Percentiles rank a stretch among this genome's conserved stretches.
These are phyloP conservation scores for Domatiomyces globalis DNA, from an alignment of 2,329 filamentous ascomycete species.

Conservation along the genomic window DNA sequence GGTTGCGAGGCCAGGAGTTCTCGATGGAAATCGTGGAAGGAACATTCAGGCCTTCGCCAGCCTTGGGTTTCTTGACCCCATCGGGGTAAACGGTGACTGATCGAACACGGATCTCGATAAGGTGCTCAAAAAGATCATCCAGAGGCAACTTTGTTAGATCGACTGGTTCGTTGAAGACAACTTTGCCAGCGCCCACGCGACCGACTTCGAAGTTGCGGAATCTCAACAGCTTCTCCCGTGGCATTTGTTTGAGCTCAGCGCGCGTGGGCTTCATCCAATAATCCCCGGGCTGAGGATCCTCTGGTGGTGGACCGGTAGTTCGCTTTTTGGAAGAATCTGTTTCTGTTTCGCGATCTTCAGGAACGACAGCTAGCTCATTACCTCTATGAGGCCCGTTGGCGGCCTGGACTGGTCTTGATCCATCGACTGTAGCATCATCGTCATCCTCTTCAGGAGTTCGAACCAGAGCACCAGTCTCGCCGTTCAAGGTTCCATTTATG, in stretches of 20 bases:
- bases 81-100: slow-evolving; percentile 78
- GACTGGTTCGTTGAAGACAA: slow-evolving; percentile 67
- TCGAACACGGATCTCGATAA: slow-evolving; percentile 63
- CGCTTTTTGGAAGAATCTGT: slow-evolving; percentile 22
- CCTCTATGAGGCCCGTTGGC: slow-evolving; percentile 33
- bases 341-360: slow-evolving; percentile 44
- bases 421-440: slow-evolving; percentile 21
- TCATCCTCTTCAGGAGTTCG: slow-evolving; percentile 30
- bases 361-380: slow-evolving; percentile 65
- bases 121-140: slow-evolving; percentile 61
- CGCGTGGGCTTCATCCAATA: slow-evolving; percentile 78
- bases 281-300: slow-evolving; percentile 49
- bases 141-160: slow-evolving; percentile 62
- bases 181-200: slow-evolving; percentile 63
- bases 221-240: slow-evolving; percentile 59
- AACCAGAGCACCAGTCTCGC: slow-evolving; percentile 37
- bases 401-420: slow-evolving; percentile 37
- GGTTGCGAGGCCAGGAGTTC: slow-evolving; percentile 77
- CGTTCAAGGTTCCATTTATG: slow-evolving; percentile 25
- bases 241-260: slow-evolving; percentile 65
- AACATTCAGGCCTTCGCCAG: slow-evolving; percentile 82
- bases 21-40: slow-evolving; percentile 76
- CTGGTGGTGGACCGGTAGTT: slow-evolving; percentile 12
- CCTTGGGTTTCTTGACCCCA: slow-evolving; percentile 60
- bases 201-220: slow-evolving; percentile 68